A percentile compares a stretch with the other conserved stretches of the same genome.
Conservation (phyloP, 768 basidiomycete genomes). For the Dioszegia aurantiaca region DNA sequence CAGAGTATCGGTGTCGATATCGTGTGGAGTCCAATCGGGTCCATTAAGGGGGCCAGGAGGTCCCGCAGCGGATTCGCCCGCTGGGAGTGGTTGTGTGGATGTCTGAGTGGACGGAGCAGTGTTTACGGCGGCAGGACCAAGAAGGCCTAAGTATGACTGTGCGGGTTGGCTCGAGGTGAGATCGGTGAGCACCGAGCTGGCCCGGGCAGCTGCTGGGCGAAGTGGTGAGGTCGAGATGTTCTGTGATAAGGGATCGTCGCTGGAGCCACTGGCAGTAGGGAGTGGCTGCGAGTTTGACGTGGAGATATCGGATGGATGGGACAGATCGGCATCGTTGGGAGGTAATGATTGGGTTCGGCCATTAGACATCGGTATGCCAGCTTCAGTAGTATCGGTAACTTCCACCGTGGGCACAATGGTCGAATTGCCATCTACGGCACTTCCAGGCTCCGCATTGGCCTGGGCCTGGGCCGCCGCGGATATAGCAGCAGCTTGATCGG, state of each 20-base stretch:
- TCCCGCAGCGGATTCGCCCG: not conserved
- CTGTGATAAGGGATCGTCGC: not conserved
- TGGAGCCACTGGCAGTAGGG: not conserved
- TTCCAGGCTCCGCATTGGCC: slow-evolving; percentile 6
- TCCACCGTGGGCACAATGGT: not conserved
- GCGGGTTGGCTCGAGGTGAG: not conserved
- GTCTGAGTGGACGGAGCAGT: slow-evolving; percentile 1
- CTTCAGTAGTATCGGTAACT: not conserved
- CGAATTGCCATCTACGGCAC: not conserved
- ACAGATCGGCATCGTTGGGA: not conserved
- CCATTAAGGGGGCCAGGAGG: slow-evolving; percentile 26
- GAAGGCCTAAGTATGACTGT: not conserved
- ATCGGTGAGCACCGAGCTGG: slow-evolving; percentile 3
- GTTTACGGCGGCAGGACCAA: not conserved
- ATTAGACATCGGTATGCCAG: not conserved
- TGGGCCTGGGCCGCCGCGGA: slow-evolving; percentile 41
- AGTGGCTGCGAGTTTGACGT: slow-evolving; percentile 7
- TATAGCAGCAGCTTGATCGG: slow-evolving; percentile 19
- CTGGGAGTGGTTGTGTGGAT: slow-evolving; percentile 1
- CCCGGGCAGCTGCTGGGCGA: not conserved
- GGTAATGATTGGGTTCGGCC: slow-evolving; percentile 8
- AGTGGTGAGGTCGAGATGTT: not conserved
- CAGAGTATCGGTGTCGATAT: slow-evolving; percentile 91
- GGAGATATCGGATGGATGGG: not conserved
- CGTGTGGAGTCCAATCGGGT: slow-evolving; percentile 55